Percentiles rank a stretch among this genome's conserved stretches.
phyloP scores from a whole-genome alignment of 2,329 filamentous ascomycete species.

The Fusarium keratoplasticum region DNA sequence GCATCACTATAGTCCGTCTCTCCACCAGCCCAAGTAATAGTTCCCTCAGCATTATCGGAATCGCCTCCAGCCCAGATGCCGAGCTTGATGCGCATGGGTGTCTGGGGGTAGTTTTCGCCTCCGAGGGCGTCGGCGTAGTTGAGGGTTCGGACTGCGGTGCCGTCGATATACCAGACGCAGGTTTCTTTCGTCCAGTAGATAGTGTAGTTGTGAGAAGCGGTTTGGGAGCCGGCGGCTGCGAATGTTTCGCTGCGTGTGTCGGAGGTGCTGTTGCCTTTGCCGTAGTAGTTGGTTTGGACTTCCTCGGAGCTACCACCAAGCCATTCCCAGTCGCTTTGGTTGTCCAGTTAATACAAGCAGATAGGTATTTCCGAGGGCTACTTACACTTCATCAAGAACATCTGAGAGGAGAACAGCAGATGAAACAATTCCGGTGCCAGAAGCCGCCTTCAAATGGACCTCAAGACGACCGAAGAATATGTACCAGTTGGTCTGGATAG shows the following conservation, averaged over 20 bases:
- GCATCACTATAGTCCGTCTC: conserved; percentile 50
- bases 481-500: conserved; percentile 78
- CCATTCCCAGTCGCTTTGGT: conserved; percentile 79
- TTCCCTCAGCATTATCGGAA: conserved; percentile 63
- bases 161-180: conserved; percentile 71
- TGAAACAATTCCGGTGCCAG: conserved; percentile 81
- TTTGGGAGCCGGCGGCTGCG: conserved; percentile 44
- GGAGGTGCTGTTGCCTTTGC: conserved; percentile 71
- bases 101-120: conserved; percentile 71
- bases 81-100: conserved; percentile 74
- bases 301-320: conserved; percentile 72
- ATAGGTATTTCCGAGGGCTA: not conserved
- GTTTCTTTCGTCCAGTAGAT: conserved; percentile 73
- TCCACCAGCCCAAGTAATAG: conserved; percentile 76
- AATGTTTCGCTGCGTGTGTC: conserved; percentile 43
- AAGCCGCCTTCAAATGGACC: conserved; percentile 75
- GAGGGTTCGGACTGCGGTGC: conserved; percentile 46
- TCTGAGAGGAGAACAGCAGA: conserved; percentile 81
- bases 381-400: conserved; percentile 66
- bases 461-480: conserved; percentile 86
- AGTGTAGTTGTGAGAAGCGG: conserved; percentile 70
- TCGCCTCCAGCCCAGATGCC: conserved; percentile 64
- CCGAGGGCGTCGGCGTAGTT: conserved; percentile 59
- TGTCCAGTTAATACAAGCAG: not conserved
- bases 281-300: conserved; percentile 84